Evolutionary conservation across 2,329 filamentous ascomycete genomes (phyloP), one percentile per base, ranked within the genome.

Genomic region (Pseudopithomyces maydicus): DNA sequence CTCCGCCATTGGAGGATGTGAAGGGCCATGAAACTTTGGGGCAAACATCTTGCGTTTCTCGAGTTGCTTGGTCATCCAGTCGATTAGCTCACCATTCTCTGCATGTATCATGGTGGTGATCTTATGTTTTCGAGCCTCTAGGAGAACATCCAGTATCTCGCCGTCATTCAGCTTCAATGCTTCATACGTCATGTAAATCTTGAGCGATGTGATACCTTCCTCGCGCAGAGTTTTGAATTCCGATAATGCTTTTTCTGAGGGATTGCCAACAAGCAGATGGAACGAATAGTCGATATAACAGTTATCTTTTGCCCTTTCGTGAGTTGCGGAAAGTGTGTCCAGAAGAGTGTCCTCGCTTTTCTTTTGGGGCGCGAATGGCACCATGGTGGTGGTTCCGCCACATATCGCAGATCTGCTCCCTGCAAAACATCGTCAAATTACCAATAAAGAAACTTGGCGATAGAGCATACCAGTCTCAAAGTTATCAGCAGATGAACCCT

Each of bases 101-200:
- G 82, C 81, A 59, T 84, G 82, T 41, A 85, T 79, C 79, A 84
- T 84, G 19, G 83, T 85, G 11, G 82, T 77, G 46, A 85, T 82
- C 20, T 75, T 68, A 52, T 79, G 77, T 70, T 70, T 77, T 52
- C 62, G 75, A 56, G 69, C 77, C 64, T 78, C 71, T 17, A 77
- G 63, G 3, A 77, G 63, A 6, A 76, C 69, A 49, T 77, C 74
- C 3, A 77, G 65, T 36, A 77, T 74, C 52, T 78, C 68, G 48
- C 72, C 61, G 50, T 80, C 70, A 58, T 74, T 67, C 19, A 79
- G 64, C 57, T 77, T 68, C 15, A 79, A 61, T 17, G 76, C 68
- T 58, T 72, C 70, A 56, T 79, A 74, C 48, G 78, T 72, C 77
- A 79, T 73, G 57, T 81, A 81, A 47, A 77, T 80, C 52, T 81